A percentile compares a stretch with the other conserved stretches of the same genome.
Conservation (phyloP, 371 early-diverging fungal species). For the Massospora cicadina region DNA sequence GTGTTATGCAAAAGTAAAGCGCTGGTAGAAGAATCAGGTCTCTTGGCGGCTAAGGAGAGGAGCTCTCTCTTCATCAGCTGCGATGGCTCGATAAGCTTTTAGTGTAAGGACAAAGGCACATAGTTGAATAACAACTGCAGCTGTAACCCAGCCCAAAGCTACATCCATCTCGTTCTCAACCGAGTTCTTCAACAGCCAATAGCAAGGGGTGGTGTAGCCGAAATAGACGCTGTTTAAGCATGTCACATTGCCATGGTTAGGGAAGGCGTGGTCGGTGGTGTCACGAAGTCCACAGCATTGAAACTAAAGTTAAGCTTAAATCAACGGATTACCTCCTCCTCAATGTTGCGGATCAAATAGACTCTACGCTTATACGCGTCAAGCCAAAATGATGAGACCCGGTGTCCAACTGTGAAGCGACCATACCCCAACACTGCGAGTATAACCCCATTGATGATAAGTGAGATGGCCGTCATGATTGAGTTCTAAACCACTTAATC, state of each 20-base stretch:
- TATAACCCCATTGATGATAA: neutral
- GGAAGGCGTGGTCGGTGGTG: constrained; percentile 4
- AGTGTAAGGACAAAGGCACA: neutral
- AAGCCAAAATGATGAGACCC: neutral
- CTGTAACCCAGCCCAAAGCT: neutral
- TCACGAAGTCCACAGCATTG: constrained; percentile 1
- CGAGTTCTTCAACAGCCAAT: neutral
- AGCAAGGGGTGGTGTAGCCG: neutral
- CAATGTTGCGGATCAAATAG: constrained; percentile 2
- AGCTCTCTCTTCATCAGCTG: neutral
- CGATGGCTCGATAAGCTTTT: neutral
- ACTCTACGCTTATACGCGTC: neutral
- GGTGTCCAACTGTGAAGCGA: neutral
- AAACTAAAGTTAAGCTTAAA: neutral
- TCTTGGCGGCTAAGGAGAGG: too few relatives aligned
- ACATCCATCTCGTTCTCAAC: neutral
- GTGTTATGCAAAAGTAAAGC: too few relatives aligned
- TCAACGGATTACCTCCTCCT: neutral
- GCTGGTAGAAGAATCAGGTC: too few relatives aligned
- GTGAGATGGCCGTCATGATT: neutral
- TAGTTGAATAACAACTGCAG: neutral
- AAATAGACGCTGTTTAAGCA: constrained; percentile 1
- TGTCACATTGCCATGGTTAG: neutral
- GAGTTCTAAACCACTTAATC: neutral
- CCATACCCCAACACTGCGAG: neutral